Evolutionary conservation across 495 filamentous ascomycete genomes (phyloP), one percentile per base, ranked within the genome.

Genomic region (Friedmanniomyces simplex): DNA sequence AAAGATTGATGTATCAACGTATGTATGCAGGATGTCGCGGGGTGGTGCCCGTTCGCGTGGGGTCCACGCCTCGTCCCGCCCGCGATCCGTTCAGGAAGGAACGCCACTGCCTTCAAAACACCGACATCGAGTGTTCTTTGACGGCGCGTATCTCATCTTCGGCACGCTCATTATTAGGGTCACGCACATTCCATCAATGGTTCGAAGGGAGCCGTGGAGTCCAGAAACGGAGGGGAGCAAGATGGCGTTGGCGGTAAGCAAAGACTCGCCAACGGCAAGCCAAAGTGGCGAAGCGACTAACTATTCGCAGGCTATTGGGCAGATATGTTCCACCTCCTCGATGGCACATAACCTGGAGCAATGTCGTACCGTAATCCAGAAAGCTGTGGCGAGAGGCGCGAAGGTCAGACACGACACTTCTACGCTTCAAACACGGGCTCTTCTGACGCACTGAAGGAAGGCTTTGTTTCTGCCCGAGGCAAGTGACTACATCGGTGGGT

Each of bases 381-480:
- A 88, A 67, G 87, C 89, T 22, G 83, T 79, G 34, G 73, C 76
- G 39, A 83, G 82, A 54, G 87, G 88, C 34, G 89, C 89, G 13
- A 87, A 89, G 74, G 88, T 91, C 68, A 42, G 63, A 51, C n/a
- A 49, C 22, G 39, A 37, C n/a, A 53, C 16, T 36, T 41, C 50
- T n/a, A n/a, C n/a, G n/a, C n/a, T n/a, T n/a, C n/a, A n/a, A n/a
- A n/a, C n/a, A n/a, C n/a, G n/a, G n/a, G n/a, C n/a, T 10, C 10
- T 32, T 20, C 26, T 46, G 55, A 62, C 21, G 50, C 39, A 58
- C 18, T 60, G 54, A 25, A 47, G 30, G 3, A 59, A 91, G 87
- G 82, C 86, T 25, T 76, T 96, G 52, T 95, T 96, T 70, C 86
- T 96, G 59, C 93, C 90, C 18, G 90, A 96, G 76, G 91, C 91